Evolutionary conservation across 208 protist genomes (phyloP).

Genomic region (Leishmania tropica): DNA sequence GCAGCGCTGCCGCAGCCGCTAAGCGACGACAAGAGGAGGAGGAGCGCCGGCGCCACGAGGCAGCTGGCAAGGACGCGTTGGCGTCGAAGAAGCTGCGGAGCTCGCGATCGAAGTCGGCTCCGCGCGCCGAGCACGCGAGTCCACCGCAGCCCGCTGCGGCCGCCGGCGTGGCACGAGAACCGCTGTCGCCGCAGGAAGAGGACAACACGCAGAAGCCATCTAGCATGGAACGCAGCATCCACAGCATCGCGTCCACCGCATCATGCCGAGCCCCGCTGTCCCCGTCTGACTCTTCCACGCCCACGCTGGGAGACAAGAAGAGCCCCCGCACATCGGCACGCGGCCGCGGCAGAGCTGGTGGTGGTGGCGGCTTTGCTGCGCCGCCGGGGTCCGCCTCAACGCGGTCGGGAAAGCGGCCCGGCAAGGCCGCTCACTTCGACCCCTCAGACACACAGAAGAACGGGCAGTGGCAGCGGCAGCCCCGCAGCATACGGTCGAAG

Average conservation of each 20-base stretch:
- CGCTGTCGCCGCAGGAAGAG: slow-evolving; percentile 18
- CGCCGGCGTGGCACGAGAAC: background rate
- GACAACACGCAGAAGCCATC: slow-evolving; percentile 32
- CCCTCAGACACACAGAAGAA: background rate
- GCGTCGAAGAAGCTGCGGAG: background rate
- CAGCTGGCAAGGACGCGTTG: background rate
- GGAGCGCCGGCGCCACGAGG: background rate
- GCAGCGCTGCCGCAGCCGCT: slow-evolving; percentile 7
- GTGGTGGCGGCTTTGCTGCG: background rate
- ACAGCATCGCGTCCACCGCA: slow-evolving; percentile 18
- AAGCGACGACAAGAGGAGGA: slow-evolving; percentile 11
- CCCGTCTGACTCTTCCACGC: background rate
- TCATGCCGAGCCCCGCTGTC: background rate
- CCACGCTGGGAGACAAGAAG: no score
- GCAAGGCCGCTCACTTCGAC: background rate
- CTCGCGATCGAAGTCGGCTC: background rate
- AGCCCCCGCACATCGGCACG: background rate
- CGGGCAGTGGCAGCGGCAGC: background rate
- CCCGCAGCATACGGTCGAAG: background rate
- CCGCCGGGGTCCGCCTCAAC: background rate
- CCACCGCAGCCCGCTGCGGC: background rate
- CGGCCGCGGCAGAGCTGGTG: background rate
- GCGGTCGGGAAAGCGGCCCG: background rate
- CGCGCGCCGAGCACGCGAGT: background rate
- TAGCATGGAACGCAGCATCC: slow-evolving; percentile 11